phyloP scores from a whole-genome alignment of 352 stramenopile species.

The Phytopythium chamaehyphon region DNA sequence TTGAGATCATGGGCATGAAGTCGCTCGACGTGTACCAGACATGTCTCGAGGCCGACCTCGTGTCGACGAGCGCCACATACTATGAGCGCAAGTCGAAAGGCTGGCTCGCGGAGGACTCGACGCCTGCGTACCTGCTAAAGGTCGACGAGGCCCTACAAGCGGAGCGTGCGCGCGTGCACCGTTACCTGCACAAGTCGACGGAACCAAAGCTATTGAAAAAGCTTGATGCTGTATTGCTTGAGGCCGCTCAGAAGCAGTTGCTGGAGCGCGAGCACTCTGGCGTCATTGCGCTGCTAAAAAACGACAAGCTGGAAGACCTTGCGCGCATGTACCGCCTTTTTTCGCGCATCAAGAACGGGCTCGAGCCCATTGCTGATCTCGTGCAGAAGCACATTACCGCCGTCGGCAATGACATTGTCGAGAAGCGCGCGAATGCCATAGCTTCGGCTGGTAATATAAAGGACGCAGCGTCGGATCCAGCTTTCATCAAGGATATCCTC shows the following conservation, averaged over 20 bases:
- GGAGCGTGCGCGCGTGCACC: constrained; percentile 85
- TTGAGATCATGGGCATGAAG: constrained; percentile 97
- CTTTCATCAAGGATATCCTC: constrained; percentile 98
- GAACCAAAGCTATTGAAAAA: constrained; percentile 95
- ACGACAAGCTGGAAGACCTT: constrained; percentile 97
- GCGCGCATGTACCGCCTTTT: constrained; percentile 98
- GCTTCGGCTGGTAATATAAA: constrained; percentile 89
- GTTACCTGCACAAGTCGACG: constrained; percentile 96
- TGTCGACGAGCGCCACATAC: constrained; percentile 91
- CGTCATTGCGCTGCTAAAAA: constrained; percentile 93
- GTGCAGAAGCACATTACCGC: constrained; percentile 95
- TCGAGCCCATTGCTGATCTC: constrained; percentile 96
- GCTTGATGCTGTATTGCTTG: constrained; percentile 93
- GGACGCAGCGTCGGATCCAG: constrained; percentile 89
- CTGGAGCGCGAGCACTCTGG: constrained; percentile 98
- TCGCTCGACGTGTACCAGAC: constrained; percentile 95
- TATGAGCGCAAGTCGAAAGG: constrained; percentile 96
- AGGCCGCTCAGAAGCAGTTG: constrained; percentile 93
- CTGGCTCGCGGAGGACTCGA: constrained; percentile 97
- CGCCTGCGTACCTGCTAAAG: constrained; percentile 98
- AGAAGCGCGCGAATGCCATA: constrained; percentile 79
- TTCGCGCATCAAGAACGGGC: constrained; percentile 92
- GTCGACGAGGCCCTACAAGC: constrained; percentile 80
- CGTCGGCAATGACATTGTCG: constrained; percentile 85
- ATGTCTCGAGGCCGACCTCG: constrained; percentile 94